Evolutionary conservation across 2,329 filamentous ascomycete species (phyloP), one percentile per base, ranked within the genome.

Genomic region (Aotearoamyces nothofagi): DNA sequence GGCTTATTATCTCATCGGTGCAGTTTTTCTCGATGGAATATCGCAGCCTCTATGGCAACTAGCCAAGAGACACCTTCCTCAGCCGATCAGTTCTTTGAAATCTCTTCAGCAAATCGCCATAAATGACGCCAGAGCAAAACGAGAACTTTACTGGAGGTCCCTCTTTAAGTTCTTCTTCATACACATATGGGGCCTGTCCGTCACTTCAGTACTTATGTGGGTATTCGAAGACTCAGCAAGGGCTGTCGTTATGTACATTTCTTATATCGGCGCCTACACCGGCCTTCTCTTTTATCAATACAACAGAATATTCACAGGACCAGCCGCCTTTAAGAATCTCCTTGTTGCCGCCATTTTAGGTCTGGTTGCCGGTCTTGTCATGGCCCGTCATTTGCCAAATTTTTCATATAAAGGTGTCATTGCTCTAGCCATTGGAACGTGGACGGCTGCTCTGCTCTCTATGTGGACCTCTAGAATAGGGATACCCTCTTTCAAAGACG

Each of bases 251-350:
- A 58, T 66, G 48, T 69, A 64, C 42, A 47, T 63, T 14, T 13
- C 29, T 9, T 46, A 46, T 30, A 29, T 45, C 7, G 37, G 33
- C 5, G 40, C 44, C 7, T 46, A 45, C 31, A 63, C 58, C 13
- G 65, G 64, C 3, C 42, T 68, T 22, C 51, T 68, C 5, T 60
- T 57, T 40, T 68, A 66, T 33, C 63, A 63, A 40, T 63, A 61
- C 44, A 61, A 52, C 22, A 62, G 59, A 43, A 64, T 66, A 23
- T 66, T 63, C 40, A 56, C 57, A 5, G 63, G 62, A 0, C 55
- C 59, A 2, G 51, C 59, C 31, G 57, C 58, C 2, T 46, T 65
- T 24, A 58, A 58, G 37, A 58, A 60, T 5, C 51, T 69, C 4
- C 38, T 63, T 5, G 38, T 51, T n/a, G 61, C 60, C 9, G 50